Conservation (phyloP, 495 filamentous ascomycete genomes). For the Talaromyces wortmannii region DNA sequence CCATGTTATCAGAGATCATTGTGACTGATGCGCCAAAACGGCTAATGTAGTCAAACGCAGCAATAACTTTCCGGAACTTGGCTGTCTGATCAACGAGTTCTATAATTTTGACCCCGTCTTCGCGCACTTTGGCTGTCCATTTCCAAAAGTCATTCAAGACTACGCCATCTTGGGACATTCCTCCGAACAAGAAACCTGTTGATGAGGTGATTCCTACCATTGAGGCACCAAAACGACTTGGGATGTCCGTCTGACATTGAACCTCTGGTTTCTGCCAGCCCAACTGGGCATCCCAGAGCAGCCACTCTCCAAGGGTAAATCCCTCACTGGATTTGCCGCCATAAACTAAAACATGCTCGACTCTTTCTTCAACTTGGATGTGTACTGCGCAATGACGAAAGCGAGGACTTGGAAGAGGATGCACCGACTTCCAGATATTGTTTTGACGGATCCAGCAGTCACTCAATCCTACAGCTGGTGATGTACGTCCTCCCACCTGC, state of each 20-base stretch:
- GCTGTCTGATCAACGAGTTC: constrained; percentile 18
- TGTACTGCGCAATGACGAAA: constrained; percentile 63
- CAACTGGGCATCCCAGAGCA: constrained; percentile 51
- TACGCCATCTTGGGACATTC: constrained; percentile 52
- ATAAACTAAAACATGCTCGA: constrained; percentile 48
- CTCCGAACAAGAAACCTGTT: constrained; percentile 59
- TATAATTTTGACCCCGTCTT: constrained; percentile 17
- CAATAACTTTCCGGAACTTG: constrained; percentile 10
- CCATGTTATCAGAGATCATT: constrained; percentile 27
- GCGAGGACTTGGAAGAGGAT: constrained; percentile 56
- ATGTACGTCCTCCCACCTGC: constrained; percentile 71
- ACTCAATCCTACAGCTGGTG: constrained; percentile 55
- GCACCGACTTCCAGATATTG: constrained; percentile 52
- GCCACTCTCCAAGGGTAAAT: constrained; percentile 50
- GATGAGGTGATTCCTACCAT: constrained; percentile 30
- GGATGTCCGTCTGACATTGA: constrained; percentile 15
- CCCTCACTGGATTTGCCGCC: constrained; percentile 62
- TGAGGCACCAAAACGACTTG: constrained; percentile 54
- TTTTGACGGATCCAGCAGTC: constrained; percentile 69
- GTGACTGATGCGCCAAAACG: constrained; percentile 26
- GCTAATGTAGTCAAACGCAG: constrained; percentile 13
- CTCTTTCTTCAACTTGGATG: constrained; percentile 35
- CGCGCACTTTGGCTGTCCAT: constrained; percentile 39
- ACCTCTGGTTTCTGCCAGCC: constrained; percentile 46
- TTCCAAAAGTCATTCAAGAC: constrained; percentile 50